Percentiles rank a stretch among this genome's conserved stretches.
phyloP scores from a whole-genome alignment of 176 grass and related monocot genomes.

The Metroxylon sagu region DNA sequence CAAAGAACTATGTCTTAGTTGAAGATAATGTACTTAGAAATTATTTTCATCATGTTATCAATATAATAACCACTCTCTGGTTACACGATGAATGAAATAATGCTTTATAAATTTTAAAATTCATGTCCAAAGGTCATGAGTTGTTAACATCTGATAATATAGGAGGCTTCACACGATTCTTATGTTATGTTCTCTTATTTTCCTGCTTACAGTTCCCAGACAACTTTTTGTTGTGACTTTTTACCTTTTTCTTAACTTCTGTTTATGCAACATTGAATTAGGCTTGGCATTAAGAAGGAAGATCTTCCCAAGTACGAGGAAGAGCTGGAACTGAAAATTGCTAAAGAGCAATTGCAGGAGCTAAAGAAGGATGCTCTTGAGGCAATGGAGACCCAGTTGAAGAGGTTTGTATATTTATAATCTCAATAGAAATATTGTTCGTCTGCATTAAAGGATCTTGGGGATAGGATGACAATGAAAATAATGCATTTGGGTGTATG shows the following conservation, averaged over 20 bases:
- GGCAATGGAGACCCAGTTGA: conserved; percentile 77
- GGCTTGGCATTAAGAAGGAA: conserved; percentile 70
- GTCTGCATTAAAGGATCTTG: conserved; percentile 1
- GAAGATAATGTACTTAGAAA: no score
- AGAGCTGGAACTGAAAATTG: conserved; percentile 68
- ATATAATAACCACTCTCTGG: no score
- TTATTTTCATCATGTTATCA: no score
- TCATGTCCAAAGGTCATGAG: no score
- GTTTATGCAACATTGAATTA: conserved; percentile 32
- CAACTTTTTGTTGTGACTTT: conserved; percentile 3
- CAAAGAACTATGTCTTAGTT: no score
- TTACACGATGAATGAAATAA: no score
- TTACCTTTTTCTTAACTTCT: background rate
- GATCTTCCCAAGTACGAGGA: conserved; percentile 84
- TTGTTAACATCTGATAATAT: no score
- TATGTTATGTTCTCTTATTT: background rate
- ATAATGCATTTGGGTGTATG: background rate
- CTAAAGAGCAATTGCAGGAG: conserved; percentile 54
- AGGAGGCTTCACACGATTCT: no score
- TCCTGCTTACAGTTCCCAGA: background rate
- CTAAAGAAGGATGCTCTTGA: conserved; percentile 74
- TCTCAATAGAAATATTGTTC: background rate
- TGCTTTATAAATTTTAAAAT: no score
- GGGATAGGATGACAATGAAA: background rate
- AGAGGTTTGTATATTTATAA: conserved; percentile 36